phyloP scores from a whole-genome alignment of 768 basidiomycete species.

The Mycena rosella region DNA sequence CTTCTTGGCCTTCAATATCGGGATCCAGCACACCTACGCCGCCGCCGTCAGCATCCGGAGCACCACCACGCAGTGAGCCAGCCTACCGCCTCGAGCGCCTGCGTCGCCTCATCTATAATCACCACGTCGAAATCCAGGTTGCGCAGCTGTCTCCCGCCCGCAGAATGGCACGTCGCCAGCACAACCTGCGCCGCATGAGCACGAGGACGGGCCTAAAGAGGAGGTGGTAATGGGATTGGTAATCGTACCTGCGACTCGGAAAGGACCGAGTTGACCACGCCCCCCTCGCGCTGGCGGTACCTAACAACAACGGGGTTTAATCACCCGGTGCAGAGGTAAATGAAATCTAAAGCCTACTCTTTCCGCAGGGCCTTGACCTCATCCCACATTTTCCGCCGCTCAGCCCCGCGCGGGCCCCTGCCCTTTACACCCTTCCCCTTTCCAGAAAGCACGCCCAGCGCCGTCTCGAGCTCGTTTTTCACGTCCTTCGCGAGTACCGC shows the following conservation, averaged over 20 bases:
- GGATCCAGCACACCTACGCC: slow-evolving; percentile 97
- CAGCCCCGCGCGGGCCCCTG: slow-evolving; percentile 75
- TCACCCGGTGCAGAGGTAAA: slow-evolving; percentile 13
- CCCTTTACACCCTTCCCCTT: slow-evolving; percentile 83
- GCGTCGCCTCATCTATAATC: slow-evolving; percentile 98
- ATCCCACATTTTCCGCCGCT: slow-evolving; percentile 89
- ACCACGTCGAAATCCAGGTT: slow-evolving; percentile 90
- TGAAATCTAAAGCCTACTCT: slow-evolving; percentile 80
- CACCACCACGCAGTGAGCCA: not conserved
- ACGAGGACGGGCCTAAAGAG: not conserved
- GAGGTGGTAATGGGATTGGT: not conserved
- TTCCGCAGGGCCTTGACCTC: slow-evolving; percentile 89
- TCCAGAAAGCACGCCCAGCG: slow-evolving; percentile 73
- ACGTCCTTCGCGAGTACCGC: slow-evolving; percentile 90
- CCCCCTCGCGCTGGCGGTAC: slow-evolving; percentile 89
- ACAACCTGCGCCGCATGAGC: slow-evolving; percentile 70
- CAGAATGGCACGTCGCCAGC: slow-evolving; percentile 93
- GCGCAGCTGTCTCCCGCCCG: slow-evolving; percentile 86
- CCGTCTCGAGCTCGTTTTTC: slow-evolving; percentile 84
- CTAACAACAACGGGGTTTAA: slow-evolving; percentile 53
- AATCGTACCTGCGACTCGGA: slow-evolving; percentile 75
- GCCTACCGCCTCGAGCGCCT: slow-evolving; percentile 92
- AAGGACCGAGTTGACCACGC: slow-evolving; percentile 86
- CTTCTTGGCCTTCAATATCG: slow-evolving; percentile 92
- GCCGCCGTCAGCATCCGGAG: slow-evolving; percentile 21